These are phyloP conservation scores for Epicoccum nigrum DNA, from an alignment of 2,329 filamentous ascomycete species.

Conservation along the genomic window DNA sequence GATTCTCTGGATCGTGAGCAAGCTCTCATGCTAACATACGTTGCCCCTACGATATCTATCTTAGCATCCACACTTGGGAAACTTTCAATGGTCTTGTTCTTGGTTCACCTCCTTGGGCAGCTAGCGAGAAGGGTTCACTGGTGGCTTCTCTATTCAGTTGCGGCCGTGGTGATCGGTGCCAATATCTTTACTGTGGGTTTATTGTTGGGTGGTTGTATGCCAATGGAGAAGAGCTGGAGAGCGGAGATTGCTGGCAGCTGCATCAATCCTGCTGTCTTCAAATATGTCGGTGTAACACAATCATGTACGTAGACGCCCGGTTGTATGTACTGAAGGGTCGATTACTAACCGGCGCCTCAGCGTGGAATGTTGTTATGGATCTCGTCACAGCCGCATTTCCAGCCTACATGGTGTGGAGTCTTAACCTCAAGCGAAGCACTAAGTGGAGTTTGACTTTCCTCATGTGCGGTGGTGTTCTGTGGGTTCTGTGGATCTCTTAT, in stretches of 20 bases:
- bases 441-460: not conserved
- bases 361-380: not conserved
- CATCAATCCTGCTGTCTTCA: not conserved
- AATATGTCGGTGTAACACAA: not conserved
- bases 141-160: not conserved
- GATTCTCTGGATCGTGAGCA: not conserved
- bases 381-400: not conserved
- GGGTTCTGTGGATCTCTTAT: not conserved
- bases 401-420: constrained; percentile 2
- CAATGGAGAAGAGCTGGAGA: constrained; percentile 2
- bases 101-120: not conserved
- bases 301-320: not conserved
- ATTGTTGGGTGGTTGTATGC: not conserved
- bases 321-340: no score
- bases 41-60: not conserved
- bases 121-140: not conserved
- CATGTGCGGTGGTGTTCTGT: constrained; percentile 1
- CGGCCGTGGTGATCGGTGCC: not conserved
- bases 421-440: not conserved
- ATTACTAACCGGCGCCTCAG: not conserved
- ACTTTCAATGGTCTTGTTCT: constrained; percentile 1
- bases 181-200: not conserved
- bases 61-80: not conserved
- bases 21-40: not conserved
- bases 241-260: not conserved